These are phyloP conservation scores for Fusarium sp. DNA, from an alignment of 2,329 filamentous ascomycete genomes.

Conservation along the genomic window DNA sequence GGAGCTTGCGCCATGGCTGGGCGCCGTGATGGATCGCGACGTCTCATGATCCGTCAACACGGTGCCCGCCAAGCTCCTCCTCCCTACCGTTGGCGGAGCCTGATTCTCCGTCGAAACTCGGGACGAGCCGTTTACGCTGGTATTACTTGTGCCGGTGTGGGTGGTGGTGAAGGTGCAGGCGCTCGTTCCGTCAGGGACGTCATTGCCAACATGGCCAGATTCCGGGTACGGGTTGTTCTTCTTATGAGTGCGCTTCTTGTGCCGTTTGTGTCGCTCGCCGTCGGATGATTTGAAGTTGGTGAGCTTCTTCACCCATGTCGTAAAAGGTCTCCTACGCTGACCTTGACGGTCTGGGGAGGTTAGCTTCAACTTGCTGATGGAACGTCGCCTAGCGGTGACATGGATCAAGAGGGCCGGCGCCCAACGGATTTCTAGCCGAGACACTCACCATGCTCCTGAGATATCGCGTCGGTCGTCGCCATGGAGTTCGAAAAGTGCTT, in stretches of 20 bases:
- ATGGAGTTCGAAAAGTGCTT: conserved; percentile 29
- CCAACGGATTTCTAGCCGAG: neutral
- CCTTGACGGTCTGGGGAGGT: conserved; percentile 70
- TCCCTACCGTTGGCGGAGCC: conserved; percentile 69
- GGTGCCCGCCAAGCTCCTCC: conserved; percentile 81
- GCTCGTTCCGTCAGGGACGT: conserved; percentile 55
- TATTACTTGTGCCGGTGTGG: conserved; percentile 61
- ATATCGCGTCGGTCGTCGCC: conserved; percentile 44
- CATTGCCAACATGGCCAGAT: conserved; percentile 69
- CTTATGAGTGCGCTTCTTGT: conserved; percentile 69
- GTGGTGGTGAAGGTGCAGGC: conserved; percentile 68
- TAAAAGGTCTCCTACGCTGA: conserved; percentile 85
- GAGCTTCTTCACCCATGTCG: conserved; percentile 94
- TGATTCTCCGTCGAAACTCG: conserved; percentile 70
- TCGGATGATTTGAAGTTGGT: conserved; percentile 84
- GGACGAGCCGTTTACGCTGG: conserved; percentile 70
- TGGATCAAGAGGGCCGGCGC: neutral
- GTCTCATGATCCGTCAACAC: conserved; percentile 86
- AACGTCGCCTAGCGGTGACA: conserved; percentile 14
- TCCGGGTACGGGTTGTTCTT: conserved; percentile 96
- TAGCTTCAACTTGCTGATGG: conserved; percentile 40
- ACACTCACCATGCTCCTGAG: conserved; percentile 42
- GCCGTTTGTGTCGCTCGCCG: conserved; percentile 58
- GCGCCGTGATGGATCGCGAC: conserved; percentile 77
- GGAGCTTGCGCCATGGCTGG: conserved; percentile 77